Evolutionary conservation across 331 rosid species (phyloP), one percentile per base, ranked within the genome.

Genomic region (Acacia pycnantha): DNA sequence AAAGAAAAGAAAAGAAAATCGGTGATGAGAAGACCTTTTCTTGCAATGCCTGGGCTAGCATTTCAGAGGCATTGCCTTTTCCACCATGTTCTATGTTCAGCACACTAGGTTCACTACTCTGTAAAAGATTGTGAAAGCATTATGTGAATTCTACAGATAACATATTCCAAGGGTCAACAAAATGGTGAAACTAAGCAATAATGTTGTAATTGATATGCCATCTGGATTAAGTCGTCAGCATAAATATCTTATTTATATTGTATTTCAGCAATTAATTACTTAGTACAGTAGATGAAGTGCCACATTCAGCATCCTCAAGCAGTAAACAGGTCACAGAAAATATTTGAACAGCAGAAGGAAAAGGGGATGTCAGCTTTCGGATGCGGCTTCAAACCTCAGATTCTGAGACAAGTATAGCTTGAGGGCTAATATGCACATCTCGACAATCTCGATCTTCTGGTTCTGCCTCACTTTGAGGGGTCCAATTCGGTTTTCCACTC

Each of bases 11-110:
- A 61, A 21, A 1, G 3, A 10, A 72, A 61, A 62, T 64, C 18
- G 27, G 80, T 29, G 16, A 69, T 56, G 46, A 35, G 35, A 66
- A 51, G 61, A 95, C 99, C 99, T 96, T 96, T 77, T 91, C 97
- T 73, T 92, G 95, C 90, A 94, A 83, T 1, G 98, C 99, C 87
- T 89, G 86, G 84, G 99, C 92, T 59, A 96, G 91, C 83, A 81
- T 91, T 84, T 86, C 87, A 13, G 97, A 93, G 80, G 88, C 73
- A 83, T 84, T 88, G 37, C 70, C 82, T 59, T 86, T 86, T 75
- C 83, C 84, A 84, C 79, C 85, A 65, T 84, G 85, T 83, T 79
- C 73, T 51, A 47, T 48, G 33, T 85, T 77, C 79, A 76, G 82
- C 54, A 86, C 79, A 76, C 73, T 78, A 82, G 85, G 73, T 77